These are phyloP conservation scores for Leccinum arenicola DNA, from an alignment of 768 basidiomycete species.

Conservation along the genomic window DNA sequence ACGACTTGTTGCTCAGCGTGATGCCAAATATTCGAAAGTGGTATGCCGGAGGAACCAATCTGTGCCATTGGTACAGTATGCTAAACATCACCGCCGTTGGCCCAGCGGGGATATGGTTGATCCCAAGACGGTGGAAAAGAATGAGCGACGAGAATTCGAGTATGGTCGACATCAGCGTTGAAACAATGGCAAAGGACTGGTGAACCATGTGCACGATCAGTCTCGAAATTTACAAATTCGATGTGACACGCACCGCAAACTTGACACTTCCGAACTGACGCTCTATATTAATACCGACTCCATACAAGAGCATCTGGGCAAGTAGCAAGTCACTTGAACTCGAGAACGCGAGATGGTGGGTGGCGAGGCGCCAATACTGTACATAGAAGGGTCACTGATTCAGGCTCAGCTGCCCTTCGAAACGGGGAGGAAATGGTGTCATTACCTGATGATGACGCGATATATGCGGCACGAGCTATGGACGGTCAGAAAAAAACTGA, in stretches of 20 bases:
- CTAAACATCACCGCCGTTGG: slow-evolving; percentile 75
- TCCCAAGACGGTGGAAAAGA: slow-evolving; percentile 58
- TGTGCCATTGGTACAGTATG: slow-evolving; percentile 78
- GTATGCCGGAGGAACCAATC: slow-evolving; percentile 76
- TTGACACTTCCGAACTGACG: slow-evolving; percentile 85
- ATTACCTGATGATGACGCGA: slow-evolving; percentile 85
- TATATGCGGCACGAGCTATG: slow-evolving; percentile 80
- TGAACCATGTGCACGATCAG: slow-evolving; percentile 5
- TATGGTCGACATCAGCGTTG: slow-evolving; percentile 61
- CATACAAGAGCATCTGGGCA: slow-evolving; percentile 70
- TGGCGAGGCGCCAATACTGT: slow-evolving; percentile 83
- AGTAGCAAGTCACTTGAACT: slow-evolving; percentile 87
- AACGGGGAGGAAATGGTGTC: slow-evolving; percentile 2
- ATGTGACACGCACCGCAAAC: slow-evolving; percentile 63
- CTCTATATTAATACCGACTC: slow-evolving; percentile 69
- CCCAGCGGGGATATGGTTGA: slow-evolving; percentile 76
- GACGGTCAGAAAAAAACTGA: slow-evolving; percentile 5
- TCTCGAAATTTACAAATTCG: background rate
- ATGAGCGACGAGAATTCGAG: slow-evolving; percentile 66
- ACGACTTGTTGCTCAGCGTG: slow-evolving; percentile 71
- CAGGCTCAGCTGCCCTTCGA: slow-evolving; percentile 30
- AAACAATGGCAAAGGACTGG: slow-evolving; percentile 78
- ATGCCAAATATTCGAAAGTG: slow-evolving; percentile 74
- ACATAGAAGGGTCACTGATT: slow-evolving; percentile 24
- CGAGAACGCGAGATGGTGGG: slow-evolving; percentile 73